Percentiles rank a stretch among this genome's conserved stretches.
These are phyloP conservation scores for Alternaria triticina DNA, from an alignment of 2,329 filamentous ascomycete genomes.

Conservation along the genomic window DNA sequence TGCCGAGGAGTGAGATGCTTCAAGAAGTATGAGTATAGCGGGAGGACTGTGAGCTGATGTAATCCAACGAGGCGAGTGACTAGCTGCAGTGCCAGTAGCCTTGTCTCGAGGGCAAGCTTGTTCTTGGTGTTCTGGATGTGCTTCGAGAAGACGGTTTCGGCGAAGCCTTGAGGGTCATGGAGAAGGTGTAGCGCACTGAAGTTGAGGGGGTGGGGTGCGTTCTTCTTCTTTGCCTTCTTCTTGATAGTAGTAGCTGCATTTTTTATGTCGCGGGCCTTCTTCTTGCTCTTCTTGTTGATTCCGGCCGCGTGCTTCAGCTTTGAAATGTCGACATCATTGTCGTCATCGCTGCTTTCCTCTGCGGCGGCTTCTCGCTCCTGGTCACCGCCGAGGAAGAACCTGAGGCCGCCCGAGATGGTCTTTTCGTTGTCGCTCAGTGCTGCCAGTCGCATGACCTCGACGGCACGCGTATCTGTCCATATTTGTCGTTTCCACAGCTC, in stretches of 20 bases:
- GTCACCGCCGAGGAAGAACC: conserved; percentile 95
- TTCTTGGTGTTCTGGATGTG: conserved; percentile 88
- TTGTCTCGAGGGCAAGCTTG: conserved; percentile 86
- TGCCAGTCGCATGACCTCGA: conserved; percentile 98
- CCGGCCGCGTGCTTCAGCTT: conserved; percentile 83
- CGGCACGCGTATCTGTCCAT: conserved; percentile 92
- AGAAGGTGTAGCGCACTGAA: conserved; percentile 95
- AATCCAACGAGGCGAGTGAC: conserved; percentile 90
- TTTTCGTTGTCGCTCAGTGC: conserved; percentile 90
- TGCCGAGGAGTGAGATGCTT: conserved; percentile 55
- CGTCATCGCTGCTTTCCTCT: conserved; percentile 83
- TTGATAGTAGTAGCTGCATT: conserved; percentile 84
- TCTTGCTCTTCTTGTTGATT: conserved; percentile 97
- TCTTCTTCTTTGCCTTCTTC: conserved; percentile 82
- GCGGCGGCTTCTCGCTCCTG: conserved; percentile 88
- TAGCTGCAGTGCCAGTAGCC: conserved; percentile 86
- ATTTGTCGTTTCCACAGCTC: conserved; percentile 97
- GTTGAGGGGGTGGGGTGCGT: conserved; percentile 84
- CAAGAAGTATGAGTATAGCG: conserved; percentile 79
- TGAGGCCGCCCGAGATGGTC: conserved; percentile 82
- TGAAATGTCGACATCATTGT: conserved; percentile 74
- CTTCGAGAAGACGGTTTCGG: conserved; percentile 86
- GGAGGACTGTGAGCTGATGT: conserved; percentile 88
- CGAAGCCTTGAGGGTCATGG: conserved; percentile 92
- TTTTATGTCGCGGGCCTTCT: conserved; percentile 78